Conservation (phyloP, 768 basidiomycete genomes). For the Boletellus emodensis region DNA sequence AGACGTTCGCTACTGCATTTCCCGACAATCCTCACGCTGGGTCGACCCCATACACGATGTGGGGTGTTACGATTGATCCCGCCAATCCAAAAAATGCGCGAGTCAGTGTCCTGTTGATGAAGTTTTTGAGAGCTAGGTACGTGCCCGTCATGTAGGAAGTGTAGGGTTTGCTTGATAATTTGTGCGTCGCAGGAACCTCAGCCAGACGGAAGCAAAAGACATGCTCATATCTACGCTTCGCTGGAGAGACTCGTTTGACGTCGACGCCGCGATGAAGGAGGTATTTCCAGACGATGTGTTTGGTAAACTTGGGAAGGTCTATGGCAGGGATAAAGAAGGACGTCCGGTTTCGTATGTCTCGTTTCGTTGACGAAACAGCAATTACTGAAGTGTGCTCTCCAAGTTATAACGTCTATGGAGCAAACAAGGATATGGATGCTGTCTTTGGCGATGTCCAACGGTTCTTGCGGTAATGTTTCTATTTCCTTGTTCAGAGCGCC, state of each 20-base stretch:
- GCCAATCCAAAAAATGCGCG: slow-evolving; percentile 51
- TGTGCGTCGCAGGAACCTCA: slow-evolving; percentile 44
- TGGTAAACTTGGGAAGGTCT: slow-evolving; percentile 58
- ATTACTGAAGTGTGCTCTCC: background rate
- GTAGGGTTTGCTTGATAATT: background rate
- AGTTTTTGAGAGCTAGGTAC: slow-evolving; percentile 75
- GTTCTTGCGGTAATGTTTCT: slow-evolving; percentile 59
- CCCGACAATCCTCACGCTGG: slow-evolving; percentile 52
- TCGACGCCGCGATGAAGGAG: slow-evolving; percentile 58
- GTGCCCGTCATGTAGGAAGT: background rate
- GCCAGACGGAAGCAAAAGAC: slow-evolving; percentile 48
- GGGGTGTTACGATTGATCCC: slow-evolving; percentile 72
- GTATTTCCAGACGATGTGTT: slow-evolving; percentile 61
- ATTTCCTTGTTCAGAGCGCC: background rate
- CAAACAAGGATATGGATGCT: slow-evolving; percentile 55
- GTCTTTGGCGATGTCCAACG: slow-evolving; percentile 75
- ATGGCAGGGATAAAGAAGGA: slow-evolving; percentile 67
- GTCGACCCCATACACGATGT: slow-evolving; percentile 51
- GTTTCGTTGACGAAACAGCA: background rate
- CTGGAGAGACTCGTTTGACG: slow-evolving; percentile 66
- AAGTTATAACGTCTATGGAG: slow-evolving; percentile 81
- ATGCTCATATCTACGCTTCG: slow-evolving; percentile 67
- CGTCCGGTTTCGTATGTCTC: slow-evolving; percentile 60
- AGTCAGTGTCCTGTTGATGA: slow-evolving; percentile 74
- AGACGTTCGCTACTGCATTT: slow-evolving; percentile 56